phyloP scores from a whole-genome alignment of 1,284 basidiomycete genomes.

The Apiotrichum montevideense region DNA sequence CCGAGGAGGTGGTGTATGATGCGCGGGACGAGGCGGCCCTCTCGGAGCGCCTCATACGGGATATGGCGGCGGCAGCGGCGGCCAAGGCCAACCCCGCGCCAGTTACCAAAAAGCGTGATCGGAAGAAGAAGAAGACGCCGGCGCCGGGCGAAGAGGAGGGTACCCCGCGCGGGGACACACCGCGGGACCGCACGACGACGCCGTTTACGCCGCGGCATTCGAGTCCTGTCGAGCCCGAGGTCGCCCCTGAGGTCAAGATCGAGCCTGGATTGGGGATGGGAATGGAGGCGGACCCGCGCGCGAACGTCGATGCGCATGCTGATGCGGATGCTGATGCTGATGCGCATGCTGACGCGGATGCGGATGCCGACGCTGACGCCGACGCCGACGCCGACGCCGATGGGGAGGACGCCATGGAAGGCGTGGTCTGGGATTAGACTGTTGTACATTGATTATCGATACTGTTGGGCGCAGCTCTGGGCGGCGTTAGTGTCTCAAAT shows the following conservation, averaged over 20 bases:
- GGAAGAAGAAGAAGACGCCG: constrained; percentile 6
- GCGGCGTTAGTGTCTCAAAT: too few species aligned
- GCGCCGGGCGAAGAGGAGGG: not conserved
- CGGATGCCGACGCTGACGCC: not conserved
- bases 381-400: not conserved
- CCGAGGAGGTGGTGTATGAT: constrained; percentile 37
- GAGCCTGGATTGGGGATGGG: not conserved
- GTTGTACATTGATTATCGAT: too few species aligned
- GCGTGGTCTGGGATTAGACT: not conserved
- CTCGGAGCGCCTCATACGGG: constrained; percentile 20
- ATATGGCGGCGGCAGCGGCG: constrained; percentile 15
- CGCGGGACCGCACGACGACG: not conserved
- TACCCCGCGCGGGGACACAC: not conserved
- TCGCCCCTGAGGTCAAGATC: not conserved
- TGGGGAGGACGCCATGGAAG: not conserved
- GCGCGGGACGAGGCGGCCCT: constrained; percentile 37
- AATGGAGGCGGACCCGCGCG: not conserved
- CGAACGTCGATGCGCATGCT: too few species aligned
- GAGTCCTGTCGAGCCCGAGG: not conserved
- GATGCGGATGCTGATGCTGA: too few species aligned
- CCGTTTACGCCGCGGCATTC: not conserved
- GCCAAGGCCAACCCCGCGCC: not conserved
- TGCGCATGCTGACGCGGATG: too few species aligned
- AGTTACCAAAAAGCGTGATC: not conserved
- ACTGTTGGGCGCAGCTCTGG: too few species aligned